Conservation (phyloP, 768 basidiomycete species). For the Guyanaporus albipodus region DNA sequence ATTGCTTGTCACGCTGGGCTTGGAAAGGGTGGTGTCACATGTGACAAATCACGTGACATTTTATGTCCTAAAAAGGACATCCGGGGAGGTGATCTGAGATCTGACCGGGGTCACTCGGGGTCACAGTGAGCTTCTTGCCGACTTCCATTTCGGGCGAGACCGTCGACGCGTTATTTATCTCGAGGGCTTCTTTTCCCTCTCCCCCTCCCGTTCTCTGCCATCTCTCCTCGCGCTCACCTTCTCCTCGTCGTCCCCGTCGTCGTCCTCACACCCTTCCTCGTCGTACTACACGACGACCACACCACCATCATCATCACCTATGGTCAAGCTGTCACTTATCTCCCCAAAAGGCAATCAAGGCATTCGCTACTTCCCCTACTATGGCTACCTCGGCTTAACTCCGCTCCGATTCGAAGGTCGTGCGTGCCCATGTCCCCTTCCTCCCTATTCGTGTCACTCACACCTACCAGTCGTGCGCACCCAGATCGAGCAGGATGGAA, state of each 20-base stretch:
- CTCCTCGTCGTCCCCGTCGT: constrained; percentile 18
- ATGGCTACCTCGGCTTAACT: constrained; percentile 78
- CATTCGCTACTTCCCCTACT: constrained; percentile 67
- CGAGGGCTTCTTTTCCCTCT: constrained; percentile 30
- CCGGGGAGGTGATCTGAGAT: constrained; percentile 26
- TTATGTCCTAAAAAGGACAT: not conserved
- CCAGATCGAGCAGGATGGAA: constrained; percentile 64
- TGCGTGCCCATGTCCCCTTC: constrained; percentile 32
- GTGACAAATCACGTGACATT: constrained; percentile 22
- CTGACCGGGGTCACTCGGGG: constrained; percentile 17
- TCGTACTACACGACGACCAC: constrained; percentile 13
- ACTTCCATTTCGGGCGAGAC: constrained; percentile 23
- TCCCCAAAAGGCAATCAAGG: constrained; percentile 69
- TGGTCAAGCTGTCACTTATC: constrained; percentile 69
- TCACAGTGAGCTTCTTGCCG: constrained; percentile 32
- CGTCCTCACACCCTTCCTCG: constrained; percentile 13
- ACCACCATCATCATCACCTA: constrained; percentile 25
- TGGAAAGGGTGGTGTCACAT: constrained; percentile 8
- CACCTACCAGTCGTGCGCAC: constrained; percentile 59
- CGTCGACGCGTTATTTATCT: constrained; percentile 32
- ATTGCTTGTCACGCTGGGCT: constrained; percentile 7
- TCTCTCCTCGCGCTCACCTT: constrained; percentile 6
- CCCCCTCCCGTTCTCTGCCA: constrained; percentile 12
- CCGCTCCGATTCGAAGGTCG: constrained; percentile 75
- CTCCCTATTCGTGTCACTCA: constrained; percentile 1